These are phyloP conservation scores for Heterobasidion occidentale DNA, from an alignment of 1,284 basidiomycete species.

Conservation along the genomic window DNA sequence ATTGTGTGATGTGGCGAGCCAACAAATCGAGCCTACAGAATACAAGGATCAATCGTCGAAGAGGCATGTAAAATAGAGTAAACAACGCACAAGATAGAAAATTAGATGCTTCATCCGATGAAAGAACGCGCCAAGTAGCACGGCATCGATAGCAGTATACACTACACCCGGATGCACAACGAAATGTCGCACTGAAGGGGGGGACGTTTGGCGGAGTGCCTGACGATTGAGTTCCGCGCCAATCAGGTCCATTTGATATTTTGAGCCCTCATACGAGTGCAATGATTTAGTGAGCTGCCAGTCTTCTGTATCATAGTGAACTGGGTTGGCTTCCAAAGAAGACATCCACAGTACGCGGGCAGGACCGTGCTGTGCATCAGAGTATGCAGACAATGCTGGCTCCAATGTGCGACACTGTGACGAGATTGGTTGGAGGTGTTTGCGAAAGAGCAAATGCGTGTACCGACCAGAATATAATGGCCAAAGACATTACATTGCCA, in stretches of 20 bases:
- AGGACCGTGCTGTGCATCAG: conserved; percentile 16
- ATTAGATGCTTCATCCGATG: conserved; percentile 45
- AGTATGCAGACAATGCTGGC: conserved; percentile 36
- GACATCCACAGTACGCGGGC: conserved; percentile 79
- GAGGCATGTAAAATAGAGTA: not conserved
- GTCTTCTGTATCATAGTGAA: conserved; percentile 54
- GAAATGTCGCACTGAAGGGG: conserved; percentile 46
- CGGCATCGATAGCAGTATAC: conserved; percentile 54
- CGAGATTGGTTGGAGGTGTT: conserved; percentile 1
- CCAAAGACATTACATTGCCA: conserved; percentile 87
- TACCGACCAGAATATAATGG: conserved; percentile 72
- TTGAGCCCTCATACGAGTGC: conserved; percentile 67
- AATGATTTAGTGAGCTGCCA: conserved; percentile 62
- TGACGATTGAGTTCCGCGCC: conserved; percentile 48
- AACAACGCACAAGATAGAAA: conserved; percentile 63
- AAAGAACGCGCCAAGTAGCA: conserved; percentile 40
- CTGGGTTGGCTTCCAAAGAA: conserved; percentile 56
- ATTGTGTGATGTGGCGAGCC: conserved; percentile 64
- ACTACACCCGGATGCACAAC: conserved; percentile 71
- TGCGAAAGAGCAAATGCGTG: not conserved
- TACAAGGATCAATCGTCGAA: not conserved
- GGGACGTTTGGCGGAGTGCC: conserved; percentile 20
- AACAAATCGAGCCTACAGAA: conserved; percentile 49
- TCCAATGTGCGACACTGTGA: conserved; percentile 53
- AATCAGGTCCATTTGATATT: conserved; percentile 78